Conservation (phyloP, 2,329 filamentous ascomycete species). For the Cordyceps tenuipes region DNA sequence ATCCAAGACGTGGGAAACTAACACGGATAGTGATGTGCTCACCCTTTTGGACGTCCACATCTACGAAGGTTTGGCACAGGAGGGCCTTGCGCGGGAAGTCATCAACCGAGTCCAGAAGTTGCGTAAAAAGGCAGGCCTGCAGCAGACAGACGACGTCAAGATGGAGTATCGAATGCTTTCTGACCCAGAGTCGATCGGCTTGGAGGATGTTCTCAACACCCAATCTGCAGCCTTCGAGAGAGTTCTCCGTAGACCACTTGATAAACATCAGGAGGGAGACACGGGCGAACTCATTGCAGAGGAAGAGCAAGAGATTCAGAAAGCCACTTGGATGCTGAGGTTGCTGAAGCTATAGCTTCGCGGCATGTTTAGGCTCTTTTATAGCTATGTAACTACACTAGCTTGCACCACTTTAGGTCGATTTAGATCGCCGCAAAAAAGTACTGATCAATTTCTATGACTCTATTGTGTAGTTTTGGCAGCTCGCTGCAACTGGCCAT, state of each 20-base stretch:
- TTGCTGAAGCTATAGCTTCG: constrained; percentile 60
- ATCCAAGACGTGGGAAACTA: constrained; percentile 71
- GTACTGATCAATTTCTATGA: not conserved
- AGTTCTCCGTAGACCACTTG: constrained; percentile 66
- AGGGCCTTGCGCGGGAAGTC: constrained; percentile 85
- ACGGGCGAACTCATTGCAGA: constrained; percentile 53
- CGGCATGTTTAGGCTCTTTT: not conserved
- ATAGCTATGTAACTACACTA: not conserved
- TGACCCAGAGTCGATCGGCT: constrained; percentile 68
- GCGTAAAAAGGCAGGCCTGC: constrained; percentile 85
- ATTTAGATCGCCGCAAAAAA: not conserved
- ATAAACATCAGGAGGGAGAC: constrained; percentile 30
- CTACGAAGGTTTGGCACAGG: constrained; percentile 77
- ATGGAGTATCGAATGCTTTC: constrained; percentile 83
- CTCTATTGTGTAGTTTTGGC: constrained; percentile 10
- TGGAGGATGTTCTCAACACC: constrained; percentile 60
- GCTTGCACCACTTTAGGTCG: not conserved
- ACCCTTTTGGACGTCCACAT: constrained; percentile 79
- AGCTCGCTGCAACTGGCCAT: constrained; percentile 10
- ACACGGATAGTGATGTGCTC: constrained; percentile 82
- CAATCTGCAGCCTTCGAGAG: constrained; percentile 66
- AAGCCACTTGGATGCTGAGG: constrained; percentile 70
- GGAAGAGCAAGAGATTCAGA: constrained; percentile 80
- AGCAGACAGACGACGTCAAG: constrained; percentile 87
- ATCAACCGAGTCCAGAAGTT: constrained; percentile 88